Evolutionary conservation across 495 filamentous ascomycete genomes (phyloP).

Genomic region (Tricharina praecox): DNA sequence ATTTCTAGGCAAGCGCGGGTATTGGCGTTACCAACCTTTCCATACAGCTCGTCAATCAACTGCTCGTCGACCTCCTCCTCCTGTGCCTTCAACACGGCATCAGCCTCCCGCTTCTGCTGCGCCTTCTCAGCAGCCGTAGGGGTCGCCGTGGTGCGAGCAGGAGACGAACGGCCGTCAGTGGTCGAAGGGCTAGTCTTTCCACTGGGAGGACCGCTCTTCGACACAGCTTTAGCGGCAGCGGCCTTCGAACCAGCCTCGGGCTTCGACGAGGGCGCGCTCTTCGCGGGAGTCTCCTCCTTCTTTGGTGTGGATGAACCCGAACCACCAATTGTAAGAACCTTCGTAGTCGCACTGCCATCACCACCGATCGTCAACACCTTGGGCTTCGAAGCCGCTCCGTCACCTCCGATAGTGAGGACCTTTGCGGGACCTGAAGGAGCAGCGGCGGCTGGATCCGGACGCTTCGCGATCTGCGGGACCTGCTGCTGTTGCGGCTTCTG

Average conservation of each 20-base stretch:
- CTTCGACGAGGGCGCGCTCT: conserved; percentile 40
- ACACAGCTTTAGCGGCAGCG: conserved; percentile 22
- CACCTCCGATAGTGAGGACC: conserved; percentile 47
- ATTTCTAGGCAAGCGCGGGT: background rate
- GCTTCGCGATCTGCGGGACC: conserved; percentile 52
- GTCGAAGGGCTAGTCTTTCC: conserved; percentile 13
- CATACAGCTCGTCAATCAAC: conserved; percentile 85
- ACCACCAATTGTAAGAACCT: conserved; percentile 50
- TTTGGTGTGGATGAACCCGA: conserved; percentile 16
- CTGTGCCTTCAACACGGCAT: conserved; percentile 77
- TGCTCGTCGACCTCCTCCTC: conserved; percentile 79
- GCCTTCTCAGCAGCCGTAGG: conserved; percentile 33
- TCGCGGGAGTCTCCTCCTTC: conserved; percentile 32
- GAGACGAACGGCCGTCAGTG: conserved; percentile 13
- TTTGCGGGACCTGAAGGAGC: conserved; percentile 36
- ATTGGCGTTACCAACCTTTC: conserved; percentile 38
- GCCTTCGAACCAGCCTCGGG: conserved; percentile 35
- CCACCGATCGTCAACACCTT: conserved; percentile 40
- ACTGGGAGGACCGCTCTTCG: conserved; percentile 4
- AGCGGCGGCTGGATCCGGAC: conserved; percentile 35
- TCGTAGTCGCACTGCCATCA: conserved; percentile 35
- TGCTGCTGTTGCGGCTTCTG: conserved; percentile 35
- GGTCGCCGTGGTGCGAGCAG: conserved; percentile 7
- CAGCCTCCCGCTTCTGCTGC: conserved; percentile 45
- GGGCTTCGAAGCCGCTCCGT: conserved; percentile 29